These are phyloP conservation scores for Cladosporium sp. DNA, from an alignment of 2,329 filamentous ascomycete genomes.

Conservation along the genomic window DNA sequence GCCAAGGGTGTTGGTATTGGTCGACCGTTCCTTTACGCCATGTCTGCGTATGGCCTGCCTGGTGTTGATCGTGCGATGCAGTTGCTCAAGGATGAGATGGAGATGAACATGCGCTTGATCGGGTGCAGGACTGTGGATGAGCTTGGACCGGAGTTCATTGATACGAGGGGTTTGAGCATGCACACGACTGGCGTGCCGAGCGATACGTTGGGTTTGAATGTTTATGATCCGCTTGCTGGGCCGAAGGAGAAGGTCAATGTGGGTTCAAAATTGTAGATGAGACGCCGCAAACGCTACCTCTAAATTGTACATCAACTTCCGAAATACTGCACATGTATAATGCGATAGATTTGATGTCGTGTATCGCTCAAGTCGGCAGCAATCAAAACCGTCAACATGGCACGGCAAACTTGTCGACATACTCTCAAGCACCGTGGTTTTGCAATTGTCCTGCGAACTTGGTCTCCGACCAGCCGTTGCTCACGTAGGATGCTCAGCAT, in stretches of 20 bases:
- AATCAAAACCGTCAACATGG: no score
- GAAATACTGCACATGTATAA: no score
- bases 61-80: conserved; percentile 93
- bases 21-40: conserved; percentile 91
- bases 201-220: conserved; percentile 60
- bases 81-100: conserved; percentile 74
- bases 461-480: no score
- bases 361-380: no score
- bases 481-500: no score
- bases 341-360: no score
- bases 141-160: conserved; percentile 76
- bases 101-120: conserved; percentile 97
- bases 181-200: conserved; percentile 60
- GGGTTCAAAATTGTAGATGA: conserved; percentile 9
- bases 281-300: not conserved
- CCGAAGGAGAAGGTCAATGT: conserved; percentile 32
- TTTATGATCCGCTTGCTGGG: conserved; percentile 55
- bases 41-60: conserved; percentile 84
- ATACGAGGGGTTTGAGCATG: conserved; percentile 67
- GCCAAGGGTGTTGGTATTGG: conserved; percentile 93
- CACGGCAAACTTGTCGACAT: no score
- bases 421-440: no score
- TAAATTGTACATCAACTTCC: no score
- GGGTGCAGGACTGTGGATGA: conserved; percentile 74
- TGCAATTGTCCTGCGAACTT: no score